Evolutionary conservation across 345 rosid species (phyloP), one percentile per base, ranked within the genome.

Genomic region (Eucalyptus urophylla): DNA sequence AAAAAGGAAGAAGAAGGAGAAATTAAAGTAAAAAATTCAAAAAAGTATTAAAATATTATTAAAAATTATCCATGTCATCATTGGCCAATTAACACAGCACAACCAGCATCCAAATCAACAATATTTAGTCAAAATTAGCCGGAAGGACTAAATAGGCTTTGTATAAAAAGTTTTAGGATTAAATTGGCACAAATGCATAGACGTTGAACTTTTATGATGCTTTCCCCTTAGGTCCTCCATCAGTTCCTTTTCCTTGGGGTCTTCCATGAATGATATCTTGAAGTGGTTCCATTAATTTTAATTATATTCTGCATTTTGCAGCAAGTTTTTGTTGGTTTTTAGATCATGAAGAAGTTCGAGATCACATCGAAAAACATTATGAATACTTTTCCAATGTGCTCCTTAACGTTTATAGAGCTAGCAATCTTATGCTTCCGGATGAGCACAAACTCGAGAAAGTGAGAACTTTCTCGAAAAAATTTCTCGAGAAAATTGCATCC

Each of bases 281-380:
- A 65, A 65, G 19, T 65, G 37, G 10, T 14, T 29, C 72, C 19
- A 44, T 17, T 80, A 33, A 50, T 81, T n/a, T 43, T 49, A n/a
- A 81, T 31, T 8, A 29, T 62, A 3, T 37, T 54, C 83, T 65
- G 9, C 15, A 29, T 13, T n/a, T 87, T 88, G 54, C 95, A 95
- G 97, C 94, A 90, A 90, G 80, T 1, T 94, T 95, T 60, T 93
- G 96, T 45, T 94, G 96, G 97, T 95, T 96, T 90, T 88, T 95
- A 92, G 87, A 87, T 49, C 87, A 92, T 31, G 89, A 86, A 49
- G 92, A 91, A 90, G 90, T 89, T 58, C 90, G 49, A 85, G 33
- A 93, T 80, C 90, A 88, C 33, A 86, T 94, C 0, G 92, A 93
- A 86, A 88, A 90, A 19, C 89, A 94, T 37, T 51, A 47, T 9